phyloP scores from a whole-genome alignment of 345 rosid species.

The Euphorbia tirucalli region DNA sequence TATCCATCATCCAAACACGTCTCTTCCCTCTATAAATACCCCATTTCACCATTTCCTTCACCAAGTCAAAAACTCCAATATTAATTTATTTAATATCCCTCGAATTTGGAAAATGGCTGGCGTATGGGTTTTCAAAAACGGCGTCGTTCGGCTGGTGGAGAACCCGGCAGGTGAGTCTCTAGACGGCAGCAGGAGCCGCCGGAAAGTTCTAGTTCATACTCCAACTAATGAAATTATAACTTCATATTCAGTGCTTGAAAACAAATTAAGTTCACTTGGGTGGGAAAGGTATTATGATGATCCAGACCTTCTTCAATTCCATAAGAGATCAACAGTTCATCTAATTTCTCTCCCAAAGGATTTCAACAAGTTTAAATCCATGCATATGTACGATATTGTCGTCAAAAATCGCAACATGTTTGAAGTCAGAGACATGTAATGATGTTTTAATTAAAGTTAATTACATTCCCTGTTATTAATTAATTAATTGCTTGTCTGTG shows the following conservation, averaged over 20 bases:
- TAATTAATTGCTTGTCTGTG: too few relatives aligned
- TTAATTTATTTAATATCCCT: background rate
- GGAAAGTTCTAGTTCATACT: slow-evolving; percentile 51
- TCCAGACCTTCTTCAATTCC: slow-evolving; percentile 69
- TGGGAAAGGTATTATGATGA: slow-evolving; percentile 80
- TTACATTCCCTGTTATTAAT: too few relatives aligned
- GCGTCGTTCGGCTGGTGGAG: slow-evolving; percentile 60
- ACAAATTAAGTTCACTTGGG: slow-evolving; percentile 55
- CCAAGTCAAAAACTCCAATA: slow-evolving; percentile 9
- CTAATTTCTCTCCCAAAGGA: slow-evolving; percentile 77
- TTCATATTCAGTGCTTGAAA: slow-evolving; percentile 57
- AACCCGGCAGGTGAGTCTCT: slow-evolving; percentile 48
- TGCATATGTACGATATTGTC: slow-evolving; percentile 86
- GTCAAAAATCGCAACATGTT: slow-evolving; percentile 70
- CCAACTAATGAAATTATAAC: slow-evolving; percentile 64
- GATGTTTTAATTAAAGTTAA: too few relatives aligned
- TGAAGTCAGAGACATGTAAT: slow-evolving; percentile 57
- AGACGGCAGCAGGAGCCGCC: slow-evolving; percentile 31
- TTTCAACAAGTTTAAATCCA: slow-evolving; percentile 59
- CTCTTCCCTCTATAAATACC: slow-evolving; percentile 24
- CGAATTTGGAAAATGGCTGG: slow-evolving; percentile 51
- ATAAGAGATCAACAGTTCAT: slow-evolving; percentile 55
- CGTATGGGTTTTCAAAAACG: slow-evolving; percentile 76
- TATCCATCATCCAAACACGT: background rate
- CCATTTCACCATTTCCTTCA: slow-evolving; percentile 11